A percentile compares a stretch with the other conserved stretches of the same genome.
Evolutionary conservation across 176 grass and related monocot species (phyloP).

Genomic region (Cymbopogon citratus): DNA sequence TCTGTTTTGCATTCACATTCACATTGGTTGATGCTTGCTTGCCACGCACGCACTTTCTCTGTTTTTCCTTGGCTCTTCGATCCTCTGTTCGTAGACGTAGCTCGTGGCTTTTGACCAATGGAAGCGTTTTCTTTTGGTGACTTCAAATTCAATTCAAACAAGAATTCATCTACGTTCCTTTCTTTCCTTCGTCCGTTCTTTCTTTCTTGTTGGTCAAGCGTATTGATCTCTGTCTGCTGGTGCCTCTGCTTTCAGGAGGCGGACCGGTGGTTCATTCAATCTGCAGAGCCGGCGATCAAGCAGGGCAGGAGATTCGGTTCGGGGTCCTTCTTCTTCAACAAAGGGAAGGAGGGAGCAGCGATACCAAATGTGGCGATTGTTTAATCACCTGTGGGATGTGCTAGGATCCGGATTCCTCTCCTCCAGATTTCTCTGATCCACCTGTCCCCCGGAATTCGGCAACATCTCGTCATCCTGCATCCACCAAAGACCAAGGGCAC

Average conservation of each 20-base stretch:
- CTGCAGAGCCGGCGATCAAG: not conserved
- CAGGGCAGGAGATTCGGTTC: not conserved
- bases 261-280: not conserved
- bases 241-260: too few species aligned
- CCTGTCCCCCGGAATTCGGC: not conserved
- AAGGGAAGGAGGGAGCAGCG: not conserved
- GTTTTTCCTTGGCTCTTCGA: too few species aligned
- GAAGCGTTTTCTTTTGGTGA: not conserved
- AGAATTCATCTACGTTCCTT: not conserved
- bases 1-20: not conserved
- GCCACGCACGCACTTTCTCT: not conserved
- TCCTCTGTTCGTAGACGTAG: too few species aligned
- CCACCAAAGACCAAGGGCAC: not conserved
- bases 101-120: slow-evolving; percentile 15
- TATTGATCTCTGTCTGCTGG: slow-evolving; percentile 17
- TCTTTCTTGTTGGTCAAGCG: not conserved
- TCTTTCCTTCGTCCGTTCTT: not conserved
- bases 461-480: not conserved
- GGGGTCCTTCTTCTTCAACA: not conserved
- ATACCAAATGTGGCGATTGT: slow-evolving; percentile 40
- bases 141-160: not conserved
- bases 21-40: too few species aligned
- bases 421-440: slow-evolving; percentile 40
- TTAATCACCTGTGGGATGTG: slow-evolving; percentile 44
- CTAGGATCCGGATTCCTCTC: slow-evolving; percentile 55